Evolutionary conservation across 305 asterid genomes (phyloP).

Genomic region (Fraxinus latifolia): DNA sequence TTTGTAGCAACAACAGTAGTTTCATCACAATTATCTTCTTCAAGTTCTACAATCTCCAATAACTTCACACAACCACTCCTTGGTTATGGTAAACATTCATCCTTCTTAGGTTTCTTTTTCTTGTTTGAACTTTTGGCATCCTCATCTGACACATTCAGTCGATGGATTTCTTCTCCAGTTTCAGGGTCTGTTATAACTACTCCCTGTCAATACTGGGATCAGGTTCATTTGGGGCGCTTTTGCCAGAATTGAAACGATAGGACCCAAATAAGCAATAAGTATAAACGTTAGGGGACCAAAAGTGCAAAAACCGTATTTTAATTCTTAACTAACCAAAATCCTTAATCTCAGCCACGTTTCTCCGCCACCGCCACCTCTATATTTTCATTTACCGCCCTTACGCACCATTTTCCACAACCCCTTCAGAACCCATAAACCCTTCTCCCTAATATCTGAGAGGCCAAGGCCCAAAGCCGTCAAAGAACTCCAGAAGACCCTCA

Average conservation of each 20-base stretch:
- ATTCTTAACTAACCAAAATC: neutral
- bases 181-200: neutral
- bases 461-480: neutral
- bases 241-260: neutral
- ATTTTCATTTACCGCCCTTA: neutral
- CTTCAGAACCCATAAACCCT: neutral
- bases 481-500: slow-evolving; percentile 23
- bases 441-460: neutral
- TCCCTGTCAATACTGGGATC: neutral
- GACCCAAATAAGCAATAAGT: neutral
- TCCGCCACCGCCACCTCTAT: neutral
- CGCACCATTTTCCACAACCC: neutral
- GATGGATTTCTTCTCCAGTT: neutral
- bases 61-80: neutral
- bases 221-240: neutral
- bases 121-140: neutral
- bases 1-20: neutral
- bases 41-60: neutral
- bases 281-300: neutral
- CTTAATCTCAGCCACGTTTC: neutral
- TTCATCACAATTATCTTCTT: neutral
- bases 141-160: neutral
- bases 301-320: neutral
- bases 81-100: neutral
- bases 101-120: neutral